Evolutionary conservation across 116 monocot genomes (phyloP).

Genomic region (Dioscorea cayenensis): DNA sequence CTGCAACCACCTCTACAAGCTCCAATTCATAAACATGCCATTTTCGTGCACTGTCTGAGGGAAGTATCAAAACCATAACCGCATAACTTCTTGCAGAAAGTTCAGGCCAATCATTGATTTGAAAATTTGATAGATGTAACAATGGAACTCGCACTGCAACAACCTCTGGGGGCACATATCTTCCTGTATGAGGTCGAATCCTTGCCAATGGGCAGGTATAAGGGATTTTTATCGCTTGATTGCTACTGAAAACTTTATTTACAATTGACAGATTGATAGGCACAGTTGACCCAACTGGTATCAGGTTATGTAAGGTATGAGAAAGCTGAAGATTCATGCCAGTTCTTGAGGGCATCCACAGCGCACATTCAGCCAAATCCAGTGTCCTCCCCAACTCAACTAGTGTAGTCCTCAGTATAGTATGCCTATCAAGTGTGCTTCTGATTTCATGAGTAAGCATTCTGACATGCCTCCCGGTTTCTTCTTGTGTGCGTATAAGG

Average conservation of each 20-base stretch:
- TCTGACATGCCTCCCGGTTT: conserved; percentile 82
- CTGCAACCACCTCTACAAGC: conserved; percentile 95
- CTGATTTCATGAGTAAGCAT: conserved; percentile 97
- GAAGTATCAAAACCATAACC: conserved; percentile 93
- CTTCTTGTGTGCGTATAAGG: conserved; percentile 87
- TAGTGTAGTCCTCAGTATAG: conserved; percentile 87
- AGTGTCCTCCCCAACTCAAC: conserved; percentile 86
- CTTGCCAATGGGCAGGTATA: conserved; percentile 67
- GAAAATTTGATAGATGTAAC: conserved; percentile 82
- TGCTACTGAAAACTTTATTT: conserved; percentile 72
- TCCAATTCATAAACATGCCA: conserved; percentile 87
- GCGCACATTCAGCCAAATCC: conserved; percentile 75
- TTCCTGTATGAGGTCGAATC: conserved; percentile 39
- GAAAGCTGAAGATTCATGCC: conserved; percentile 79
- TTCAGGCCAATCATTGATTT: conserved; percentile 89
- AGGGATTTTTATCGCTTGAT: conserved; percentile 61
- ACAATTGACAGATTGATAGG: conserved; percentile 76
- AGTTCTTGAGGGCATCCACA: conserved; percentile 87
- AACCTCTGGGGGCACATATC: conserved; percentile 85
- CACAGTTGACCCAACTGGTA: conserved; percentile 52
- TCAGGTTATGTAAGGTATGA: conserved; percentile 63
- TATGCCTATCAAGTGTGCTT: conserved; percentile 88
- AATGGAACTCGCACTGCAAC: conserved; percentile 86
- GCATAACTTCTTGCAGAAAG: conserved; percentile 76
- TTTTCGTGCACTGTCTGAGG: conserved; percentile 85